A percentile compares a stretch with the other conserved stretches of the same genome.
These are phyloP conservation scores for Salisapilia sapeloensis DNA, from an alignment of 352 stramenopile genomes.

Conservation along the genomic window DNA sequence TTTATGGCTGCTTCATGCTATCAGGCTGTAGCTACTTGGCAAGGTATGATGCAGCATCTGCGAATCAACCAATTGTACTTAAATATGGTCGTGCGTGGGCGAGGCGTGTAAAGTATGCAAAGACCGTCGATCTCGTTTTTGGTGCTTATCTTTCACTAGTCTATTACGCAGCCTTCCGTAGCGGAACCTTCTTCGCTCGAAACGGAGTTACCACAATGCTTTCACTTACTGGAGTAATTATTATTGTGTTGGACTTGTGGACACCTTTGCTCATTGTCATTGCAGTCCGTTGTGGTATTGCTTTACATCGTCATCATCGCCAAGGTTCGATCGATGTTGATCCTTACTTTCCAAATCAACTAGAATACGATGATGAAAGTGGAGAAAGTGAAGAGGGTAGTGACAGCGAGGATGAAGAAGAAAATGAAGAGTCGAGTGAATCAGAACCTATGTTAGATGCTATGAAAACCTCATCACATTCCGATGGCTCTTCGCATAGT, in stretches of 20 bases:
- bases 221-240: constrained; percentile 15
- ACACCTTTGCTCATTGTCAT: constrained; percentile 45
- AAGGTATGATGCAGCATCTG: constrained; percentile 10
- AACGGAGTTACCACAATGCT: constrained; percentile 21
- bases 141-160: constrained; percentile 55
- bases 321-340: constrained; percentile 35
- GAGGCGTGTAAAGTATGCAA: constrained; percentile 32
- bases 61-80: constrained; percentile 29
- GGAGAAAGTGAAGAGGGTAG: constrained; percentile 8
- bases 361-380: constrained; percentile 33
- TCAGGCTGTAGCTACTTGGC: constrained; percentile 18
- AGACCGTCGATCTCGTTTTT: constrained; percentile 25
- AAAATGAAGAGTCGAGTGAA: constrained; percentile 1
- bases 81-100: constrained; percentile 52
- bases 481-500: no score
- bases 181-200: constrained; percentile 27
- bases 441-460: no score
- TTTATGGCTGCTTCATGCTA: constrained; percentile 34
- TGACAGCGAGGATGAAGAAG: constrained; percentile 2
- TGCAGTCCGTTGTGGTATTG: constrained; percentile 25
- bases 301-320: constrained; percentile 34
- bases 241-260: constrained; percentile 50
- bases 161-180: constrained; percentile 44
- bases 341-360: constrained; percentile 43
- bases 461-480: no score